A percentile compares a stretch with the other conserved stretches of the same genome.
These are phyloP conservation scores for Aspergillus phoenicis DNA, from an alignment of 2,329 filamentous ascomycete species.

Conservation along the genomic window DNA sequence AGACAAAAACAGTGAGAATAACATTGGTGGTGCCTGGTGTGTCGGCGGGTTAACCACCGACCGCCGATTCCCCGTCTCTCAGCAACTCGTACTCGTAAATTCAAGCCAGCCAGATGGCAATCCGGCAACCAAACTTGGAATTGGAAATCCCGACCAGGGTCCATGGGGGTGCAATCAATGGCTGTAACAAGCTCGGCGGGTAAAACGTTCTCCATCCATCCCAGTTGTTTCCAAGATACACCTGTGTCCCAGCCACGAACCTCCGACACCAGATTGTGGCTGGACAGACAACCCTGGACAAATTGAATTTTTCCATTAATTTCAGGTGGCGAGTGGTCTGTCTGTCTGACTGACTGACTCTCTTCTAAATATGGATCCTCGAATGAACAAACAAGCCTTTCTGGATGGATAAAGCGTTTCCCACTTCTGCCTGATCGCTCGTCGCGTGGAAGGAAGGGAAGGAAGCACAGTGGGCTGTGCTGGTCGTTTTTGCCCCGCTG, in stretches of 20 bases:
- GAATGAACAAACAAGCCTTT: neutral
- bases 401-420: slow-evolving; percentile 1
- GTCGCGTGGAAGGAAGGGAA: neutral
- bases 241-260: neutral
- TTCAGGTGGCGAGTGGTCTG: neutral
- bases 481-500: neutral
- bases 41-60: slow-evolving; percentile 1
- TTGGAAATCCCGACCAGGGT: neutral
- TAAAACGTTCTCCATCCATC: neutral
- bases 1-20: neutral
- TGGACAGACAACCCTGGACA: neutral
- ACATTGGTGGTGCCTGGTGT: too few species aligned
- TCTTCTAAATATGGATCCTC: neutral
- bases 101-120: neutral
- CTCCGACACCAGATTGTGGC: neutral
- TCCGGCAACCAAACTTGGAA: neutral
- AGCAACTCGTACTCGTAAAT: neutral
- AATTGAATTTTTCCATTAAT: neutral
- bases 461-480: too few species aligned
- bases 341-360: too few species aligned
- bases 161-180: neutral
- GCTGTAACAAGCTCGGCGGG: neutral
- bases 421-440: neutral
- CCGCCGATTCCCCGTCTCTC: neutral
- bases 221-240: neutral